These are phyloP conservation scores for Pyricularia grisea DNA, from an alignment of 2,329 filamentous ascomycete species.

Conservation along the genomic window DNA sequence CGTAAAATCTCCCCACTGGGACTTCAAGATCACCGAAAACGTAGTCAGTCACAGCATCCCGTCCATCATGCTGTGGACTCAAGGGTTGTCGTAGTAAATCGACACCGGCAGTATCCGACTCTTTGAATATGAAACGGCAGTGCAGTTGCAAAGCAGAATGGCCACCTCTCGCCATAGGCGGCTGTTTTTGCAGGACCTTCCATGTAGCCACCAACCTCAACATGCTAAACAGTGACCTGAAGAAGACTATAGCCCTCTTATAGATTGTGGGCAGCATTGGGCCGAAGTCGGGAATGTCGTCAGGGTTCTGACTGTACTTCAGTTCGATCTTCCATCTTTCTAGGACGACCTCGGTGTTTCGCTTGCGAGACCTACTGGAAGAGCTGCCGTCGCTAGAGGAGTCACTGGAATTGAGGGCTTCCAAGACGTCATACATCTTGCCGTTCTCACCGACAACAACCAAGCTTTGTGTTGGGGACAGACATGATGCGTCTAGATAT, in stretches of 20 bases:
- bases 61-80: slow-evolving; percentile 38
- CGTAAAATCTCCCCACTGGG: slow-evolving; percentile 73
- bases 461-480: slow-evolving; percentile 77
- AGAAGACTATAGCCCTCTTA: slow-evolving; percentile 94
- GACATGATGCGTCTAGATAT: slow-evolving; percentile 69
- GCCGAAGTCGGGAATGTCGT: slow-evolving; percentile 46
- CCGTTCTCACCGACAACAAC: slow-evolving; percentile 82
- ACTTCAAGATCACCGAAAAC: slow-evolving; percentile 78
- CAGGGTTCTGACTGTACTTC: slow-evolving; percentile 43
- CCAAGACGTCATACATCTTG: slow-evolving; percentile 86
- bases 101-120: slow-evolving; percentile 39
- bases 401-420: slow-evolving; percentile 62
- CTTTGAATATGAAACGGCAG: slow-evolving; percentile 66
- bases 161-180: slow-evolving; percentile 62
- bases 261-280: slow-evolving; percentile 74
- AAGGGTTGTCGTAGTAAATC: slow-evolving; percentile 67
- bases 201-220: slow-evolving; percentile 76
- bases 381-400: slow-evolving; percentile 37
- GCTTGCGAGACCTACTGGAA: slow-evolving; percentile 28
- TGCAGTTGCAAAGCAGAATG: slow-evolving; percentile 61
- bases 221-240: slow-evolving; percentile 77
- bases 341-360: slow-evolving; percentile 66
- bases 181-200: slow-evolving; percentile 70
- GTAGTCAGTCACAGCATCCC: slow-evolving; percentile 63
- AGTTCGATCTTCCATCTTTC: slow-evolving; percentile 88